Evolutionary conservation across 2,329 filamentous ascomycete species (phyloP).

Genomic region (Alternaria metachromatica): DNA sequence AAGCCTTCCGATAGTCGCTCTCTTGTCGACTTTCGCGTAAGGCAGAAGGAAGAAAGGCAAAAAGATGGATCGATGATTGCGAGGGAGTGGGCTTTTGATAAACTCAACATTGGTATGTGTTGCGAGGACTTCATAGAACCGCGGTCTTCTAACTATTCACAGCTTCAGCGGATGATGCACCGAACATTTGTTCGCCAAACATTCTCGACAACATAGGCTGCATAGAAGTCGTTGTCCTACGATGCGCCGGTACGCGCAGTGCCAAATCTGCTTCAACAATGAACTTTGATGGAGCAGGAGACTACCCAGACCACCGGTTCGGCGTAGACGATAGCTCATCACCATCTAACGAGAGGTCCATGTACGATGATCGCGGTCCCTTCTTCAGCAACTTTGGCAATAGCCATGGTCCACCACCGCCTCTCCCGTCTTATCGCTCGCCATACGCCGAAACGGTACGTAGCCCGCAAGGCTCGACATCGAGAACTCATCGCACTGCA

Average conservation of each 20-base stretch:
- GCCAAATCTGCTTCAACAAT: constrained; percentile 26
- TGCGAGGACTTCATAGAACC: fast-evolving
- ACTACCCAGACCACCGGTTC: constrained; percentile 21
- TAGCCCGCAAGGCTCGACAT: constrained; percentile 9
- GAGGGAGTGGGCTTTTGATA: constrained; percentile 61
- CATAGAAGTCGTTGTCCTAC: constrained; percentile 57
- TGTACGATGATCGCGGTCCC: constrained; percentile 27
- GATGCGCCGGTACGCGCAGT: constrained; percentile 45
- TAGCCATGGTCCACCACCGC: constrained; percentile 7
- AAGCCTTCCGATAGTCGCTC: constrained; percentile 39
- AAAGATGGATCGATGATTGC: constrained; percentile 57
- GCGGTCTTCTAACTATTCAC: constrained; percentile 16
- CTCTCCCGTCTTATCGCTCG: constrained; percentile 11
- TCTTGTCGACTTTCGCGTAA: constrained; percentile 57
- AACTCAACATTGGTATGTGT: constrained; percentile 55
- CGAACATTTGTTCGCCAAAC: constrained; percentile 38
- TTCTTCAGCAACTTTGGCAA: not conserved
- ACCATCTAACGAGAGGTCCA: not conserved
- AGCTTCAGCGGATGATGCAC: constrained; percentile 50
- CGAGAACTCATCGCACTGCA: not conserved
- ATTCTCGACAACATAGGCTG: constrained; percentile 52
- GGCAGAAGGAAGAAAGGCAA: constrained; percentile 62
- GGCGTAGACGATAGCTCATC: constrained; percentile 21
- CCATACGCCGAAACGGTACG: constrained; percentile 22
- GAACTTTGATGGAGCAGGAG: constrained; percentile 38